These are phyloP conservation scores for Orbilia brochopaga DNA, from an alignment of 2,329 filamentous ascomycete species.

Conservation along the genomic window DNA sequence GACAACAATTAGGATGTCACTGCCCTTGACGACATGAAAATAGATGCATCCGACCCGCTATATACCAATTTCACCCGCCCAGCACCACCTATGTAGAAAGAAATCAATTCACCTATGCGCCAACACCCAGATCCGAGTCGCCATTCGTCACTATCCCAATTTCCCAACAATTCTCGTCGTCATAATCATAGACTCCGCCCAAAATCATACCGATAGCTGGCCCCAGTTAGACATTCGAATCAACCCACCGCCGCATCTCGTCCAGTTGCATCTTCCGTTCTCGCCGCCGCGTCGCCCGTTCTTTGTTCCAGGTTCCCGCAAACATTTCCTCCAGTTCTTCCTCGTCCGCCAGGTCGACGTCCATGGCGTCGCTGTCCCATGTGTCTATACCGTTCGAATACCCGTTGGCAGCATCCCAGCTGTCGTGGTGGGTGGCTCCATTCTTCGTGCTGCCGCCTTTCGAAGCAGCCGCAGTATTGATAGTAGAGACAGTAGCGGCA, in stretches of 20 bases:
- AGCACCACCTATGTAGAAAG: no score
- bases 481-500: no score
- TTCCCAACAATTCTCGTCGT: no score
- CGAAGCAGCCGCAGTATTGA: no score
- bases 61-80: no score
- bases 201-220: background rate
- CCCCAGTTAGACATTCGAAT: constrained; percentile 42
- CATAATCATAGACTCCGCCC: no score
- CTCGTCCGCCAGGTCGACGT: constrained; percentile 70
- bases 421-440: background rate
- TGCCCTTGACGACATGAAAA: no score
- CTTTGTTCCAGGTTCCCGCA: constrained; percentile 67
- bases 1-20: no score
- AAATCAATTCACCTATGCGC: no score
- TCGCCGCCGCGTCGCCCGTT: constrained; percentile 59
- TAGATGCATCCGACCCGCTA: no score
- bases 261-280: constrained; percentile 47
- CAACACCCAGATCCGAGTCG: no score
- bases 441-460: background rate
- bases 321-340: constrained; percentile 73
- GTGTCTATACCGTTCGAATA: constrained; percentile 25
- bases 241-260: constrained; percentile 29
- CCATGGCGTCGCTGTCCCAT: constrained; percentile 50
- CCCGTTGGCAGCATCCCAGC: background rate
- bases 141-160: no score